phyloP scores from a whole-genome alignment of 352 stramenopile species.

The Plasmopara muralis region DNA sequence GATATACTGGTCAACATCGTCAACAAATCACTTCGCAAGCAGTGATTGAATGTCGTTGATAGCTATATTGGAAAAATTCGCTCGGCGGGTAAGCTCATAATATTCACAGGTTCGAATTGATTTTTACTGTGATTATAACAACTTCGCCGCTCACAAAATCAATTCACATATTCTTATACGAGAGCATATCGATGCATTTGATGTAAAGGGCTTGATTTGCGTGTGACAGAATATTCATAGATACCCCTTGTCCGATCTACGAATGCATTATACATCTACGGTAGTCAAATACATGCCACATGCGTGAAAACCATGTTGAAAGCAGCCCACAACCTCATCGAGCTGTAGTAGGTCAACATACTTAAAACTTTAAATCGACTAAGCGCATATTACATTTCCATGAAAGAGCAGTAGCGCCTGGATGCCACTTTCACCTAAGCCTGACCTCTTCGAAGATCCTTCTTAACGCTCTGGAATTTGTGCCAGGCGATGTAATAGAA shows the following conservation, averaged over 20 bases:
- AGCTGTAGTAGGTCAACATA: slow-evolving; percentile 8
- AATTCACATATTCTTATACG: neutral
- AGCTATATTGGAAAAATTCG: neutral
- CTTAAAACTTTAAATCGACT: too few species aligned
- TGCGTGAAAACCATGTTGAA: slow-evolving; percentile 3
- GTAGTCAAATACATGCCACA: slow-evolving; percentile 2
- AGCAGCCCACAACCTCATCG: slow-evolving; percentile 7
- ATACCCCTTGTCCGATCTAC: neutral
- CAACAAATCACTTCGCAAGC: neutral
- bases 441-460: slow-evolving; percentile 7
- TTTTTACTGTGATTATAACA: neutral
- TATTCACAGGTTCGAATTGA: slow-evolving; percentile 1
- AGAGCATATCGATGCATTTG: neutral
- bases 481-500: slow-evolving; percentile 9
- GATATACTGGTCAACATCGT: neutral
- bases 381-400: slow-evolving; percentile 1
- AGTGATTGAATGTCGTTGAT: neutral
- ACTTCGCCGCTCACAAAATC: neutral
- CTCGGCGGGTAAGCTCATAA: neutral
- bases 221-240: neutral
- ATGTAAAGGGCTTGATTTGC: slow-evolving; percentile 1
- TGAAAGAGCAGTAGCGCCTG: slow-evolving; percentile 6
- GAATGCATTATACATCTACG: slow-evolving; percentile 1
- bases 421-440: slow-evolving; percentile 5
- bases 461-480: slow-evolving; percentile 1